Evolutionary conservation across 2,329 filamentous ascomycete genomes (phyloP).

Genomic region (Fusarium sp.): DNA sequence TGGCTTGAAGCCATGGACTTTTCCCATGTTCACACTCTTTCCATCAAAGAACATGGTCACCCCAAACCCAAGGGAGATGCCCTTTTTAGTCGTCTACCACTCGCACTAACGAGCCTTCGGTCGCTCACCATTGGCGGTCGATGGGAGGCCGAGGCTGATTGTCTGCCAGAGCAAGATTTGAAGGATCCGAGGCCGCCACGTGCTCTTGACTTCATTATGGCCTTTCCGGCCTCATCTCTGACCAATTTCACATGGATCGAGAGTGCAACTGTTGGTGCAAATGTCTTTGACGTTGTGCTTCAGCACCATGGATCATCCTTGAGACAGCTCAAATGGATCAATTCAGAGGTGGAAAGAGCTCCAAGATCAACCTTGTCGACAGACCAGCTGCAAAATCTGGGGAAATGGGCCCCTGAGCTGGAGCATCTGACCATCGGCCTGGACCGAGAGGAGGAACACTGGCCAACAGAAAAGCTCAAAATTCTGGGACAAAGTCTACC

Average conservation of each 20-base stretch:
- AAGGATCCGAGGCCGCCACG: fast-evolving
- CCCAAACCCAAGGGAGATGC: background rate
- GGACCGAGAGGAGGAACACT: background rate
- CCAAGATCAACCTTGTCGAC: background rate
- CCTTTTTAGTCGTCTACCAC: background rate
- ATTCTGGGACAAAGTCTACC: background rate
- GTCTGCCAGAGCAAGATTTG: background rate
- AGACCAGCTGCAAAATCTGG: background rate
- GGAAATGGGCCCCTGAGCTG: background rate
- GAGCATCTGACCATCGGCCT: conserved; percentile 9
- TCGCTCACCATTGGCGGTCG: background rate
- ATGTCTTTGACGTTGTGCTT: conserved; percentile 4
- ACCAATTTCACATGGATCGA: background rate
- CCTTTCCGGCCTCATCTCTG: background rate
- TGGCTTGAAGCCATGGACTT: conserved; percentile 33
- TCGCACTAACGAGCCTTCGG: background rate
- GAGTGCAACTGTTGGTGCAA: background rate
- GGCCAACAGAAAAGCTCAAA: conserved; percentile 4
- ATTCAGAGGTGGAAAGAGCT: background rate
- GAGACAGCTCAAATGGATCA: conserved; percentile 17
- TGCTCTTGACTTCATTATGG: conserved; percentile 8
- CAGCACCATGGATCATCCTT: conserved; percentile 9
- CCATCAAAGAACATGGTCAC: background rate
- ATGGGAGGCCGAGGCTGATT: background rate
- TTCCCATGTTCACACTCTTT: conserved; percentile 14